Conservation (phyloP, 1,284 basidiomycete genomes). For the Quambalaria eucalypti region DNA sequence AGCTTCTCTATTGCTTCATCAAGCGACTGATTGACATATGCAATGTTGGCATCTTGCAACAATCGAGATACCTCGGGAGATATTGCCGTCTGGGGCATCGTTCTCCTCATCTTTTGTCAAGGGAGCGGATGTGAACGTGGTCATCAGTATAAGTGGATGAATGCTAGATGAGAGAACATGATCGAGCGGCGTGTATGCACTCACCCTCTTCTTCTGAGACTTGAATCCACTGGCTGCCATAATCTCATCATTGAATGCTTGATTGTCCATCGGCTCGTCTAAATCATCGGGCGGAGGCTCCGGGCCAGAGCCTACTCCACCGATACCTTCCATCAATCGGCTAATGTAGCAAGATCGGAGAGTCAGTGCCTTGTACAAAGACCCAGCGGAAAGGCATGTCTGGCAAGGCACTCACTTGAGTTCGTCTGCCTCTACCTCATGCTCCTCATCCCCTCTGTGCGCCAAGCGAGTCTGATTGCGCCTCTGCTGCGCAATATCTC, state of each 20-base stretch:
- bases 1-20: conserved; percentile 67
- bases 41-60: conserved; percentile 77
- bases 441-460: not conserved
- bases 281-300: not conserved
- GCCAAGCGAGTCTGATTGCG: not conserved
- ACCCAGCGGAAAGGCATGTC: not conserved
- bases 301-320: not conserved
- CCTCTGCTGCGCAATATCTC: not conserved
- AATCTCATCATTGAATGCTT: not conserved
- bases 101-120: conserved; percentile 2
- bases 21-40: conserved; percentile 66
- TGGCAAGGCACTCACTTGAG: not conserved
- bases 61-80: conserved; percentile 72
- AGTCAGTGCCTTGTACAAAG: not conserved
- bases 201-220: not conserved
- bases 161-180: no score
- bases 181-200: not conserved
- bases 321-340: not conserved
- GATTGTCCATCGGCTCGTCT: not conserved
- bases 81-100: conserved; percentile 47
- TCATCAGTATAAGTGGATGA: no score
- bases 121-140: no score
- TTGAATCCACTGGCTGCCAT: not conserved
- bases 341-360: not conserved
- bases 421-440: not conserved